Percentiles rank a stretch among this genome's conserved stretches.
These are phyloP conservation scores for Aspergillus eucalypticola DNA, from an alignment of 2,329 filamentous ascomycete species.

Conservation along the genomic window DNA sequence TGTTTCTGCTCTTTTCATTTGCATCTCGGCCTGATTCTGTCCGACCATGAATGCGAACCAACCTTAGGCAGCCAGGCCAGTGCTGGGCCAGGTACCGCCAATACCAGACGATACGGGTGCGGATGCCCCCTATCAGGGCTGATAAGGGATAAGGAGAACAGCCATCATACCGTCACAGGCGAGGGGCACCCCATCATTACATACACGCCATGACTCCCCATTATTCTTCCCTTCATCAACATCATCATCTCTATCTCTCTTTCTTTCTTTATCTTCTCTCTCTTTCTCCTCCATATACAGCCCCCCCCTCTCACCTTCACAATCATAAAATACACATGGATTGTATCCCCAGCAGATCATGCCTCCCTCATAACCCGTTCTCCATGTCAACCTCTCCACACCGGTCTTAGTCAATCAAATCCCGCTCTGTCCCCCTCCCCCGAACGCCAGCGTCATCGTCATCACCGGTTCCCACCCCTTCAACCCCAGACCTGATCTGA, in stretches of 20 bases:
- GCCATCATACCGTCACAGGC: neutral
- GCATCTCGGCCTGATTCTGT: neutral
- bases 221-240: neutral
- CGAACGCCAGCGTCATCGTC: conserved; percentile 1
- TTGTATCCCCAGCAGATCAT: conserved; percentile 1
- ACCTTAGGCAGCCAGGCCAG: neutral
- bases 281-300: neutral
- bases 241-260: neutral
- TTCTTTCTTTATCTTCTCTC: neutral
- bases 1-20: neutral
- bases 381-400: conserved; percentile 4
- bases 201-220: conserved; percentile 2
- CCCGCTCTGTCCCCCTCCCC: neutral
- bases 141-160: neutral
- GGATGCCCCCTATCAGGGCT: neutral
- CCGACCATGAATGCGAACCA: neutral
- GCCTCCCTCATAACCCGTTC: conserved; percentile 8
- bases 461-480: conserved; percentile 3
- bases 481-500: conserved; percentile 8
- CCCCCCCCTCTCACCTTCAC: neutral
- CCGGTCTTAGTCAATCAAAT: neutral
- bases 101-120: neutral
- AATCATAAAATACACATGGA: neutral
- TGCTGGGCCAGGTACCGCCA: neutral
- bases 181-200: neutral